Conservation (phyloP, 2,329 filamentous ascomycete genomes). For the Colletotrichum sp. region DNA sequence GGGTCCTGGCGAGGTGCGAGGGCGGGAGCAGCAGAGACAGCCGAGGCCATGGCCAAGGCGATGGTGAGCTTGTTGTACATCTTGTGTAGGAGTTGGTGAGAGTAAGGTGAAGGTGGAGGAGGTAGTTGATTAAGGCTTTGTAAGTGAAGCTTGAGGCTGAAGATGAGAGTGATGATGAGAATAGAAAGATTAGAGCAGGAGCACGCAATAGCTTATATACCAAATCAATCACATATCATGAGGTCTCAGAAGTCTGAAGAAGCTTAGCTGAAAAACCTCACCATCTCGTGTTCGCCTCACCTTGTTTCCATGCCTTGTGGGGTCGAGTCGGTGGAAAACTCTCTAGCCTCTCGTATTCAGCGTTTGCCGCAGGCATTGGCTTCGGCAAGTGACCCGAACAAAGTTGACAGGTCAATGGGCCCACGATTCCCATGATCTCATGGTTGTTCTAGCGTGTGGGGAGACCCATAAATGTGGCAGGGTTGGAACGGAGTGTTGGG, state of each 20-base stretch:
- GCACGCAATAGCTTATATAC: background rate
- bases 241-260: background rate
- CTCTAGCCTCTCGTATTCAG: constrained; percentile 3
- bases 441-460: background rate
- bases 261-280: background rate
- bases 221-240: background rate
- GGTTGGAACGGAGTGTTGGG: background rate
- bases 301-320: background rate
- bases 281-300: constrained; percentile 13
- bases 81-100: background rate
- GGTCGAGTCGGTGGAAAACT: background rate
- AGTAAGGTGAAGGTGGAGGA: background rate
- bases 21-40: constrained; percentile 3
- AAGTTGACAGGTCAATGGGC: constrained; percentile 4
- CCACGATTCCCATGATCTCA: constrained; percentile 10
- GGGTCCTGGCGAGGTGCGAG: background rate
- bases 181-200: background rate
- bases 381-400: background rate
- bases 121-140: background rate
- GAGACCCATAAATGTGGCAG: constrained; percentile 4
- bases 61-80: constrained; percentile 13
- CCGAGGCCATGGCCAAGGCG: constrained; percentile 13
- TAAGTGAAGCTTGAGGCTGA: background rate
- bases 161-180: background rate
- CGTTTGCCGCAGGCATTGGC: background rate